A percentile compares a stretch with the other conserved stretches of the same genome.
Conservation (phyloP, 78 protist species). For the Emiliania huxleyi region DNA sequence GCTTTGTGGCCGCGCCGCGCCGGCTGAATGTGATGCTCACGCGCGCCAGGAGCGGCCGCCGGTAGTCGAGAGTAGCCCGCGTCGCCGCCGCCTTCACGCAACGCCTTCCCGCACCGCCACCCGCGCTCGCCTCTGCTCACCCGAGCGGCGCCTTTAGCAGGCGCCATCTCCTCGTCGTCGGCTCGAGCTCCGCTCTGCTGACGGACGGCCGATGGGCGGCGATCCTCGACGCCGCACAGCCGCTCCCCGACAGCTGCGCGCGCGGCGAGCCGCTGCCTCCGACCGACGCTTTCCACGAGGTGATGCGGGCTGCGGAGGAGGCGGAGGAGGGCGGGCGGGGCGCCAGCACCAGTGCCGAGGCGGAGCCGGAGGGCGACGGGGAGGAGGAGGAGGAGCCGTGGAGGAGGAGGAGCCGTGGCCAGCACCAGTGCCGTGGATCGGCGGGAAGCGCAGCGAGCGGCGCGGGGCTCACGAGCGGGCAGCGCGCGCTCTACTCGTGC, state of each 20-base stretch:
- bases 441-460: background rate
- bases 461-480: background rate
- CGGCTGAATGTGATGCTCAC: constrained; percentile 53
- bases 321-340: background rate
- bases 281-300: background rate
- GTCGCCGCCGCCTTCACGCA: too few relatives aligned
- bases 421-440: too few relatives aligned
- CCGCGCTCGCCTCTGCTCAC: too few relatives aligned
- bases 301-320: background rate
- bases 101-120: too few relatives aligned
- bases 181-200: background rate
- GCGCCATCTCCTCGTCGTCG: constrained; percentile 27
- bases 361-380: background rate
- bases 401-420: too few relatives aligned
- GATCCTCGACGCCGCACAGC: background rate
- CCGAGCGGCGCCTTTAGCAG: too few relatives aligned
- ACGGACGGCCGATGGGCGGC: background rate
- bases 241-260: background rate
- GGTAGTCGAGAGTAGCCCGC: too few relatives aligned
- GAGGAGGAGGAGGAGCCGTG: background rate
- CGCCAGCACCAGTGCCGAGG: background rate
- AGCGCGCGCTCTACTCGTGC: too few relatives aligned
- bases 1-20: background rate
- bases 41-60: too few relatives aligned
- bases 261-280: background rate